Percentiles rank a stretch among this genome's conserved stretches.
phyloP scores from a whole-genome alignment of 2,329 filamentous ascomycete species.

The Aspergillus piperis region DNA sequence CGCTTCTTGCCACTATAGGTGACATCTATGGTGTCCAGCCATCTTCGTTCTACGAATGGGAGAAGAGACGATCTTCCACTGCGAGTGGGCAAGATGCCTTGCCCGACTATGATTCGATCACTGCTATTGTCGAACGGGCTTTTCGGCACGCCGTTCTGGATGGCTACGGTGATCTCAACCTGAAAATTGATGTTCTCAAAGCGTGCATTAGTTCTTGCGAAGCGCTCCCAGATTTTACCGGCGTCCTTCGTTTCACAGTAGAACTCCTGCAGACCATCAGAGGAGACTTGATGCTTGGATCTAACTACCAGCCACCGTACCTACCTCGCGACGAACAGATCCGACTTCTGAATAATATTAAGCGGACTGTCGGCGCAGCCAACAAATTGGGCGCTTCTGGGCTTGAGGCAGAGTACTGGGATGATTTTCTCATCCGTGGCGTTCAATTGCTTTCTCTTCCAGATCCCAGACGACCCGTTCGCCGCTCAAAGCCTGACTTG shows the following conservation, averaged over 20 bases:
- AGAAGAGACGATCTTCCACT: constrained; percentile 30
- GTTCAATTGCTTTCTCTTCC: constrained; percentile 68
- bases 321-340: constrained; percentile 82
- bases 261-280: constrained; percentile 75
- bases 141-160: constrained; percentile 49
- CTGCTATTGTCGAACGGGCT: constrained; percentile 46
- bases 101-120: constrained; percentile 37
- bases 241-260: constrained; percentile 84
- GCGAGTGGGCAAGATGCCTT: constrained; percentile 18
- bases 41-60: constrained; percentile 37
- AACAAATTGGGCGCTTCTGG: constrained; percentile 70
- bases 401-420: constrained; percentile 87
- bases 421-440: constrained; percentile 85
- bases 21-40: constrained; percentile 45
- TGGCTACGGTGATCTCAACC: constrained; percentile 70
- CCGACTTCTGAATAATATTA: constrained; percentile 79
- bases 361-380: constrained; percentile 77
- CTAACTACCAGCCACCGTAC: constrained; percentile 68
- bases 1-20: constrained; percentile 40
- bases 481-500: constrained; percentile 60
- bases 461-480: constrained; percentile 62
- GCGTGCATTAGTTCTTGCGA: constrained; percentile 94
- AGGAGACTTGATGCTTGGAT: constrained; percentile 74
- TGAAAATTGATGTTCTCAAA: constrained; percentile 84
- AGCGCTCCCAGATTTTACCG: constrained; percentile 85